A percentile compares a stretch with the other conserved stretches of the same genome.
Conservation (phyloP, 192 early-diverging fungal species). For the Podila verticillata region DNA sequence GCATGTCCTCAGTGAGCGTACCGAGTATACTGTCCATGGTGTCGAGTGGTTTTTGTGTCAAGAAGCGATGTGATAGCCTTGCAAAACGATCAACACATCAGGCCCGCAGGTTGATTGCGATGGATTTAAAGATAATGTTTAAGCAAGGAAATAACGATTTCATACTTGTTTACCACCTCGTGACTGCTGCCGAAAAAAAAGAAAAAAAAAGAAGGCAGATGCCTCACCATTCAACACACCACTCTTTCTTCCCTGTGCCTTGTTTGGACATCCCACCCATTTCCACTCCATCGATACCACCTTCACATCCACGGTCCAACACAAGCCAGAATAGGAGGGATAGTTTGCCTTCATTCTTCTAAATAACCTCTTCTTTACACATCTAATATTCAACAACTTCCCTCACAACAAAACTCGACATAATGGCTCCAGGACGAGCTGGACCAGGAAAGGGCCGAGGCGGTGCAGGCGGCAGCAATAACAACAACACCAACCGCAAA, state of each 20-base stretch:
- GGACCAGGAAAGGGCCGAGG: constrained; percentile 32
- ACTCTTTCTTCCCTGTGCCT: neutral
- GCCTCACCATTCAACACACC: neutral
- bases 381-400: neutral
- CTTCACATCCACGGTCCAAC: neutral
- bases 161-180: too few species aligned
- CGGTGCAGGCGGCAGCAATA: constrained; percentile 3
- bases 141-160: too few species aligned
- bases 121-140: too few species aligned
- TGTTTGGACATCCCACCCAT: too few species aligned
- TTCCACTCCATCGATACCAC: neutral
- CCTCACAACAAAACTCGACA: neutral
- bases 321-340: neutral
- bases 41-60: neutral
- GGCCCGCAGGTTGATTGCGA: too few species aligned
- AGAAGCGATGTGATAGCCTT: too few species aligned
- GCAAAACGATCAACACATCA: too few species aligned
- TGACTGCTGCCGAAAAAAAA: neutral
- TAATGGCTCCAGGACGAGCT: constrained; percentile 50
- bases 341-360: neutral
- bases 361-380: neutral
- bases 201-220: neutral
- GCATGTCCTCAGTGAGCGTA: constrained; percentile 1
- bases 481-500: constrained; percentile 11
- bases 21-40: constrained; percentile 44